Evolutionary conservation across 768 basidiomycete genomes (phyloP), one percentile per base, ranked within the genome.

Genomic region (Tulasnella calospora): DNA sequence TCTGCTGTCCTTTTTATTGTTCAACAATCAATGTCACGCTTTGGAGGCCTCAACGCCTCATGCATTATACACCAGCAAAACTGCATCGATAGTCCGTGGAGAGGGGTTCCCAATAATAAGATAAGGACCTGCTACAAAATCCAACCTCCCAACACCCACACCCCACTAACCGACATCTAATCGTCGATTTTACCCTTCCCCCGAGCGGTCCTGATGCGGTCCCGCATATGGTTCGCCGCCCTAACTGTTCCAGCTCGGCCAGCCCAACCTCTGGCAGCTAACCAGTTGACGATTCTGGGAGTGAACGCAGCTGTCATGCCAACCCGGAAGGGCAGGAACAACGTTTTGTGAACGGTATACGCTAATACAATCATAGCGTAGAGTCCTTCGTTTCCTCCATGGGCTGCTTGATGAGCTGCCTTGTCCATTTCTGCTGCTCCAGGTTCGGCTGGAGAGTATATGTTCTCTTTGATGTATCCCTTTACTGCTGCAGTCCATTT

Each of bases 301-400:
- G 96, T 97, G 74, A 94, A 85, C 0, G 90, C 91, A 0, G 94
- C 95, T 0, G 97, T 98, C 80, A 96, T 84, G 0, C 95, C 98
- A 0, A 98, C 89, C 55, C 98, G 87, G 33, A 99, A 84, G 12
- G 98, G 98, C 30, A 99, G 83, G 83, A 98, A 93, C 1, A 95
- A 82, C 0, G 94, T 97, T 86, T 99, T 99, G 89, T 99, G 98
- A 74, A 99, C 90, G 27, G 93, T 92, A 84, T 96, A 99, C 4
- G 98, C 97, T 81, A 99, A 86, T 0, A 94, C 89, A 36, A 98
- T 85, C 90, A 98, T 96, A 36, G 97, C 95, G 84, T 94, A 96
- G 23, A 98, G 86, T 21, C 94, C 91, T 83, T 94, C 92, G 10
- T 90, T 88, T 1, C 91, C 89, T 1, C 84, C 83, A 67, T 79